phyloP scores from a whole-genome alignment of 139 green algal species.

The Volvox reticuliferus region DNA sequence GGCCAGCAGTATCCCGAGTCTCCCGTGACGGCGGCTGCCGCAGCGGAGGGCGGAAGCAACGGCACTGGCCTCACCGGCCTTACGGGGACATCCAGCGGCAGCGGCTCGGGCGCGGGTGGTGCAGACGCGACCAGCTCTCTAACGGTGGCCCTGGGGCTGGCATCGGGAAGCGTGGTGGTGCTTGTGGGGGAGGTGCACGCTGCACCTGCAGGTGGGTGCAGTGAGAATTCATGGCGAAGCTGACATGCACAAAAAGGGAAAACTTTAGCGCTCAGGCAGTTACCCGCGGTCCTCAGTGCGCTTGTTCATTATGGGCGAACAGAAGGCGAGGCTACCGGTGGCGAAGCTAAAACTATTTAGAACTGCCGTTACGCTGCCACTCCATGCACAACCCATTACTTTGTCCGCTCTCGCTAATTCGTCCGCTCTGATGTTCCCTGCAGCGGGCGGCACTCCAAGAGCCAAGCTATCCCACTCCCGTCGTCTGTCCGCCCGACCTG shows the following conservation, averaged over 20 bases:
- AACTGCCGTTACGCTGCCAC: too few relatives aligned
- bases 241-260: too few relatives aligned
- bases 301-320: too few relatives aligned
- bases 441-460: background rate
- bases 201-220: background rate
- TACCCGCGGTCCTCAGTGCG: too few relatives aligned
- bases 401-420: too few relatives aligned
- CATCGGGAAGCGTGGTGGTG: conserved; percentile 60
- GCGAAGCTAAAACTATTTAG: too few relatives aligned
- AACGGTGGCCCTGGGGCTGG: conserved; percentile 59
- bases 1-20: conserved; percentile 67
- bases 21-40: conserved; percentile 58
- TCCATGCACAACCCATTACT: too few relatives aligned
- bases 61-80: background rate
- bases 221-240: background rate
- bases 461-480: conserved; percentile 39
- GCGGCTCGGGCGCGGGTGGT: background rate
- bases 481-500: conserved; percentile 50
- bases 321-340: too few relatives aligned
- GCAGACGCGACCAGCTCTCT: background rate
- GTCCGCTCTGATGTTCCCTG: too few relatives aligned
- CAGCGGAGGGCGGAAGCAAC: conserved; percentile 1
- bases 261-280: too few relatives aligned
- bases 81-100: background rate
- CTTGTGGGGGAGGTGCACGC: conserved; percentile 51